A percentile compares a stretch with the other conserved stretches of the same genome.
Evolutionary conservation across 2,329 filamentous ascomycete genomes (phyloP).

Genomic region (Exophiala spinifera): DNA sequence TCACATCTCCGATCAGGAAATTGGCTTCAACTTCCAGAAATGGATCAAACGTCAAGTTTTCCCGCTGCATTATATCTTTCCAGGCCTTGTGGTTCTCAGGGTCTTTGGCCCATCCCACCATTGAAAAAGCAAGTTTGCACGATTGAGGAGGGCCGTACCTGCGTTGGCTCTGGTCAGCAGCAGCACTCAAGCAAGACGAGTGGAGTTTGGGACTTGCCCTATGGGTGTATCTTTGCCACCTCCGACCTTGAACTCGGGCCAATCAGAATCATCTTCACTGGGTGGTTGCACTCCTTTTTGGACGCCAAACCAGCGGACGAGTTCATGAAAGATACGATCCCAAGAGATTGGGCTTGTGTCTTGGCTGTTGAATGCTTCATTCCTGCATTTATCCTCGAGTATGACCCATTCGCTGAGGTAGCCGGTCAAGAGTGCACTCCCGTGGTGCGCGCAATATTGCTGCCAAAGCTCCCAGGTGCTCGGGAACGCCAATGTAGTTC

Average conservation of each 20-base stretch:
- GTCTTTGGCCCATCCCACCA: constrained; percentile 47
- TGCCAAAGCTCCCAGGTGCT: constrained; percentile 47
- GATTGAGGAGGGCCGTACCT: constrained; percentile 37
- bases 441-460: constrained; percentile 37
- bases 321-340: background rate
- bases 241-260: constrained; percentile 12
- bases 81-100: constrained; percentile 46
- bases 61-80: constrained; percentile 41
- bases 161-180: background rate
- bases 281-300: constrained; percentile 35
- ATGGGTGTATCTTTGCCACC: constrained; percentile 30
- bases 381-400: constrained; percentile 39
- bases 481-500: constrained; percentile 43
- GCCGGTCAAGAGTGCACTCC: constrained; percentile 47
- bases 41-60: constrained; percentile 28
- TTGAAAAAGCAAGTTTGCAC: constrained; percentile 40
- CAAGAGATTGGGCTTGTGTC: constrained; percentile 45
- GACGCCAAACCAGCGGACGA: constrained; percentile 36
- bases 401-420: constrained; percentile 52
- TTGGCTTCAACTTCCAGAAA: constrained; percentile 27
- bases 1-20: constrained; percentile 27
- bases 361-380: constrained; percentile 50
- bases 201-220: constrained; percentile 32
- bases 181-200: no score
- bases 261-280: constrained; percentile 25